phyloP scores from a whole-genome alignment of 164 flowering plant species.

The Houttuynia cordata region DNA sequence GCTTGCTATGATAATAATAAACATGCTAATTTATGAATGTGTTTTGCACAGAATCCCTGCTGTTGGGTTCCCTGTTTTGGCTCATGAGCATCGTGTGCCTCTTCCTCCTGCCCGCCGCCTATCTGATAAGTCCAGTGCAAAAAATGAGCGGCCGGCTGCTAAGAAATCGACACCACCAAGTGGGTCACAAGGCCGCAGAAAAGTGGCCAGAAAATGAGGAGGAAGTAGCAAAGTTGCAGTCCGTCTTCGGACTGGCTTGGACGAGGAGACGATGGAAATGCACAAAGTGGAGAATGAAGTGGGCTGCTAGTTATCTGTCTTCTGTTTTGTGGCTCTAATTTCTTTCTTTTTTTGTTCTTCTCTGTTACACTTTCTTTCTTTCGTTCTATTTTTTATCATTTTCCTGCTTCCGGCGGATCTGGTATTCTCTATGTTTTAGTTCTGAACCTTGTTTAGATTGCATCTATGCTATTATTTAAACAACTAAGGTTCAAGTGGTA shows the following conservation, averaged over 20 bases:
- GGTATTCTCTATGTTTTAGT: too few species aligned
- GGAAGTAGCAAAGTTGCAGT: conserved; percentile 3
- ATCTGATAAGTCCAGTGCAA: conserved; percentile 8
- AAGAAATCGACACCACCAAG: too few species aligned
- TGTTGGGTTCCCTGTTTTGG: conserved; percentile 99
- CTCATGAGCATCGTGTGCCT: conserved; percentile 71
- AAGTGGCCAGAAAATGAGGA: conserved; percentile 22
- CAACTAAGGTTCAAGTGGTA: too few species aligned
- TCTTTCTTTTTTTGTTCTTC: too few species aligned
- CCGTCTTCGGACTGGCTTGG: conserved; percentile 11
- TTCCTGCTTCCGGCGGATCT: too few species aligned
- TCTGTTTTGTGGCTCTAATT: background rate
- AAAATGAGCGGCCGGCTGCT: conserved; percentile 23
- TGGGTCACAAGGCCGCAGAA: conserved; percentile 19
- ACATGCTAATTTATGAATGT: background rate
- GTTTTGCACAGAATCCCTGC: conserved; percentile 94
- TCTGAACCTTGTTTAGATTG: too few species aligned
- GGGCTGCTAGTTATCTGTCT: background rate
- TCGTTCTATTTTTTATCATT: too few species aligned
- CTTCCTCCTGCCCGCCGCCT: conserved; percentile 29
- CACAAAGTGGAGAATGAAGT: conserved; percentile 55
- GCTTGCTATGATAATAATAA: background rate
- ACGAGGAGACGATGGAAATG: conserved; percentile 52
- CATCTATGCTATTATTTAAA: too few species aligned
- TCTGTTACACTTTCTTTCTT: too few species aligned